Base-by-base conservation (phyloP, 2,329 filamentous ascomycete species). In the Cryphonectria radicalis region DNA sequence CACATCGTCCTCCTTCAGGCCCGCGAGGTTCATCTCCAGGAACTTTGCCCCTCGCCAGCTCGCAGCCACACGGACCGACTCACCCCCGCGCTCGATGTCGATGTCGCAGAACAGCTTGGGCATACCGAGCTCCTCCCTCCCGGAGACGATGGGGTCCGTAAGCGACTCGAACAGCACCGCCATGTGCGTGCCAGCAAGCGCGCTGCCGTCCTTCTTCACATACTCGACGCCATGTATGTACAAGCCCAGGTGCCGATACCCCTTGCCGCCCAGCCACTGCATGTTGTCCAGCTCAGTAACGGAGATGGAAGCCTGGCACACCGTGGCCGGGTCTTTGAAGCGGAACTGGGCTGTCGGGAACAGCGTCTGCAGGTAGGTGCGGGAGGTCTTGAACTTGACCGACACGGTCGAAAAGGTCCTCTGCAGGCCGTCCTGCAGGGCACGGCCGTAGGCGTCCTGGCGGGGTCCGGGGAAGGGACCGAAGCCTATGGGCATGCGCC, bases 51-150 rank as follows among this genome's bases (percentile, higher is more conserved):
- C 82, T 66, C 81, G 75, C 83, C 82, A 84, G 69, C 79, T 77
- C 0, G 83, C 81, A 32, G 77, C 79, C 37, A 86, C 74, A 13
- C 78, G 77, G 73, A 80, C 84, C 0, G 79, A 81, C 1, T 77
- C 68, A 70, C 7, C 77, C 67, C 71, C 78, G 25, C 78, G 77
- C 55, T 81, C 75, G 0, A 84, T 68, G 59, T 84, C 79, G 46
- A 87, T 78, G 0, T 81, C 77, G 14, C 81, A 79, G 73, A 81
- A 87, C 0, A 87, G 74, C 77, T 89, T 89, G 1, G 86, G 85
- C 81, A 88, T 85, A 0, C 87, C 86, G 3, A 88, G 80, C 74
- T 89, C 87, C 68, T 89, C 87, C 3, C 87, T 78, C 0, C 86
- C 86, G 6, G 82, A 84, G 1, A 87, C 74, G 66, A 88, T 88